Conservation (phyloP, 306 rosid genomes). For the Vicia faba region DNA sequence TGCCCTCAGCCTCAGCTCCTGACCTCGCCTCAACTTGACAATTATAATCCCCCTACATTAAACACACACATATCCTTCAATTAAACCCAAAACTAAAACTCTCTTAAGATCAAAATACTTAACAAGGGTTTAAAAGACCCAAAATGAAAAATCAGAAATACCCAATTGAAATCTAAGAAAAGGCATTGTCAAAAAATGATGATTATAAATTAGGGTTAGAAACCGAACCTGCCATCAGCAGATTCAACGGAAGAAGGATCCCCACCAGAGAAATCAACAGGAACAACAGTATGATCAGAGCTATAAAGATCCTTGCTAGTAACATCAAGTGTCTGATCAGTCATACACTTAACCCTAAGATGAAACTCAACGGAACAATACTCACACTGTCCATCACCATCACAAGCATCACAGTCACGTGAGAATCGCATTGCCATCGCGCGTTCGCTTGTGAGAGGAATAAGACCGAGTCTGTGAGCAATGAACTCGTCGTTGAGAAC, state of each 20-base stretch:
- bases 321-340: constrained; percentile 84
- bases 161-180: too few relatives aligned
- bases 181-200: not conserved
- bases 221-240: constrained; percentile 51
- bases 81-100: constrained; percentile 7
- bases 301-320: constrained; percentile 80
- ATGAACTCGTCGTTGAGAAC: constrained; percentile 96
- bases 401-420: constrained; percentile 98
- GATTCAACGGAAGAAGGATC: constrained; percentile 58
- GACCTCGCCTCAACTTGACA: constrained; percentile 87
- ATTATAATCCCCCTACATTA: constrained; percentile 80
- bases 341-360: constrained; percentile 74
- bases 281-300: constrained; percentile 89
- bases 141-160: not conserved
- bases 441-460: constrained; percentile 83
- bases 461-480: constrained; percentile 91
- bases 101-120: not conserved
- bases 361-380: constrained; percentile 96
- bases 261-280: constrained; percentile 63
- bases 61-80: constrained; percentile 21
- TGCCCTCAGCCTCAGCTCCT: constrained; percentile 93
- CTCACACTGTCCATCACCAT: constrained; percentile 98
- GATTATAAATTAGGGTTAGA: not conserved
- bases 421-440: constrained; percentile 99
- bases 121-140: not conserved